Evolutionary conservation across 192 early-diverging fungal genomes (phyloP).

Genomic region (Backusella circina): DNA sequence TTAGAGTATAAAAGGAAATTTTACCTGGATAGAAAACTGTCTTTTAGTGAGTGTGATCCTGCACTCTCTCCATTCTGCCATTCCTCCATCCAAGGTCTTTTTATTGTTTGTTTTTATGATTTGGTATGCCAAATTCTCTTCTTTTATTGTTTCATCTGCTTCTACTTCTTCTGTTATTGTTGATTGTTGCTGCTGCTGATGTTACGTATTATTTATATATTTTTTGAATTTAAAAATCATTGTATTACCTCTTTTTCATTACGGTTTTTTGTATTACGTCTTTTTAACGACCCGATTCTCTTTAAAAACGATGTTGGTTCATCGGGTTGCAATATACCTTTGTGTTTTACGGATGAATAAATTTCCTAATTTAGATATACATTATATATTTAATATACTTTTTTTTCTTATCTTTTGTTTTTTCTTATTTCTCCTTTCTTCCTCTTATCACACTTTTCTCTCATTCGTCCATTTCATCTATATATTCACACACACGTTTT

Average conservation of each 20-base stretch:
- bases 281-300: slow-evolving; percentile 12
- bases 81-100: not conserved
- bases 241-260: not conserved
- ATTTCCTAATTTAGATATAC: not conserved
- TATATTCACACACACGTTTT: not conserved
- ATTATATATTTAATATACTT: not conserved
- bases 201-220: not conserved
- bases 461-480: not conserved
- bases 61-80: slow-evolving; percentile 4
- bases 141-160: not conserved
- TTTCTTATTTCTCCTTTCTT: not conserved
- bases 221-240: not conserved
- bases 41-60: slow-evolving; percentile 4
- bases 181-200: not conserved
- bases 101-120: not conserved
- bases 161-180: not conserved
- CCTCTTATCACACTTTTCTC: not conserved
- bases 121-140: not conserved
- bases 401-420: not conserved
- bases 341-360: slow-evolving; percentile 8
- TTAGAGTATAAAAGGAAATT: not conserved
- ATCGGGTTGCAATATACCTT: slow-evolving; percentile 6
- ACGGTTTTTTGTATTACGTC: not conserved
- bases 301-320: slow-evolving; percentile 3
- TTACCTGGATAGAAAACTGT: not conserved